Conservation (phyloP, 495 filamentous ascomycete species). For the Aspergillus cristatus region DNA sequence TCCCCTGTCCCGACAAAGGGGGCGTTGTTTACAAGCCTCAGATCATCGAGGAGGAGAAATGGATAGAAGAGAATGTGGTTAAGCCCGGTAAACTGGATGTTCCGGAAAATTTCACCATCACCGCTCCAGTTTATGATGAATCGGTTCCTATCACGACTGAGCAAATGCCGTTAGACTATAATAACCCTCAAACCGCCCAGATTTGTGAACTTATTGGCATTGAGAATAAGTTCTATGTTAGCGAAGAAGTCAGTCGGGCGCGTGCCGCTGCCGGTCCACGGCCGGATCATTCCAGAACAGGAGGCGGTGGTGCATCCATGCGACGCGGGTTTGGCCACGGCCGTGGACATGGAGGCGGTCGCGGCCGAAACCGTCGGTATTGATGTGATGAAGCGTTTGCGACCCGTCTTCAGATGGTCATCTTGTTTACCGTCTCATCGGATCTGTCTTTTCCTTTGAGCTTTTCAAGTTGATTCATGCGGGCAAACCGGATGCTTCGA, state of each 20-base stretch:
- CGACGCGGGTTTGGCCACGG: conserved; percentile 11
- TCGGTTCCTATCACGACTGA: conserved; percentile 23
- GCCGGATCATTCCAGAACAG: conserved; percentile 13
- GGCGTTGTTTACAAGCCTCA: conserved; percentile 51
- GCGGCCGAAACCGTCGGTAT: conserved; percentile 1
- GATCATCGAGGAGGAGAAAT: conserved; percentile 56
- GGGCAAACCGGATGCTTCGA: no score
- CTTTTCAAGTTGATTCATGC: no score
- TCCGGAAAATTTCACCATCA: conserved; percentile 66
- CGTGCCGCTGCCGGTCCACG: conserved; percentile 32
- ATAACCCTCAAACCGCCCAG: conserved; percentile 64
- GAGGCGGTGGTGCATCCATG: conserved; percentile 2
- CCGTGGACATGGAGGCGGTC: conserved; percentile 10
- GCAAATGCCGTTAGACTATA: conserved; percentile 62
- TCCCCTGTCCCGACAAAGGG: conserved; percentile 45
- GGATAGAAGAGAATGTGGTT: conserved; percentile 70
- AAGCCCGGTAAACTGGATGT: conserved; percentile 48
- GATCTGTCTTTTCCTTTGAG: no score
- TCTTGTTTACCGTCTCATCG: no score
- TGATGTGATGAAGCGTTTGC: not conserved
- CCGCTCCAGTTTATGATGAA: conserved; percentile 59
- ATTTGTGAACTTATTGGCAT: conserved; percentile 77
- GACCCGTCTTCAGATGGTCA: no score
- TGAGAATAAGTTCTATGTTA: conserved; percentile 63
- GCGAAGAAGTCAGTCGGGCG: conserved; percentile 54